phyloP scores from a whole-genome alignment of 768 basidiomycete genomes.

The Ramaria sp. region DNA sequence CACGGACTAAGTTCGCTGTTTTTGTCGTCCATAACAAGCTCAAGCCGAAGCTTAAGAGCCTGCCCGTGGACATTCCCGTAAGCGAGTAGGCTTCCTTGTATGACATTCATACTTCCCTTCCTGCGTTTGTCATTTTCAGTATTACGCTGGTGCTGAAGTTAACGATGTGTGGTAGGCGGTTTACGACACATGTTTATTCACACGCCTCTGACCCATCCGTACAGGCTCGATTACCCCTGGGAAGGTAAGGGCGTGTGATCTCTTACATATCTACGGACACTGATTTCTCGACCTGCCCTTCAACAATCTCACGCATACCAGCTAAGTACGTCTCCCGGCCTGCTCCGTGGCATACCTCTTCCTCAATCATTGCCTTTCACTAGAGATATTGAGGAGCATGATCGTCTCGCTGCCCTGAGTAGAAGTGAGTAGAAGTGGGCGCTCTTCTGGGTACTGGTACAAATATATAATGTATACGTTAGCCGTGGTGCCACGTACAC shows the following conservation, averaged over 20 bases:
- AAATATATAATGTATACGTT: background rate
- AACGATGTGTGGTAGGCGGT: conserved; percentile 55
- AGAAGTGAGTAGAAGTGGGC: conserved; percentile 12
- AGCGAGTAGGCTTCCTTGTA: conserved; percentile 16
- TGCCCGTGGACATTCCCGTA: conserved; percentile 59
- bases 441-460: background rate
- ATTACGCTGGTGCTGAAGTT: conserved; percentile 75
- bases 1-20: conserved; percentile 75
- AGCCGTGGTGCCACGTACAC: background rate
- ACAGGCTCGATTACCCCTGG: conserved; percentile 81
- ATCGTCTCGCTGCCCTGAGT: conserved; percentile 44
- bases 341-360: background rate
- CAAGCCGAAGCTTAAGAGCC: conserved; percentile 70
- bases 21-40: conserved; percentile 95
- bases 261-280: background rate
- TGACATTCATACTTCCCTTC: background rate
- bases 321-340: conserved; percentile 1
- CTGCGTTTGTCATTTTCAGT: conserved; percentile 29
- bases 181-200: conserved; percentile 2
- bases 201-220: conserved; percentile 6
- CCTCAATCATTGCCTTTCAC: conserved; percentile 3
- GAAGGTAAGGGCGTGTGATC: conserved; percentile 49
- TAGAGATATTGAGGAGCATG: conserved; percentile 72
- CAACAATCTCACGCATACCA: background rate
- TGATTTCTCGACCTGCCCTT: background rate